Base-by-base conservation (phyloP, 2,329 filamentous ascomycete species). In the Talaromyces albobiverticillius region DNA sequence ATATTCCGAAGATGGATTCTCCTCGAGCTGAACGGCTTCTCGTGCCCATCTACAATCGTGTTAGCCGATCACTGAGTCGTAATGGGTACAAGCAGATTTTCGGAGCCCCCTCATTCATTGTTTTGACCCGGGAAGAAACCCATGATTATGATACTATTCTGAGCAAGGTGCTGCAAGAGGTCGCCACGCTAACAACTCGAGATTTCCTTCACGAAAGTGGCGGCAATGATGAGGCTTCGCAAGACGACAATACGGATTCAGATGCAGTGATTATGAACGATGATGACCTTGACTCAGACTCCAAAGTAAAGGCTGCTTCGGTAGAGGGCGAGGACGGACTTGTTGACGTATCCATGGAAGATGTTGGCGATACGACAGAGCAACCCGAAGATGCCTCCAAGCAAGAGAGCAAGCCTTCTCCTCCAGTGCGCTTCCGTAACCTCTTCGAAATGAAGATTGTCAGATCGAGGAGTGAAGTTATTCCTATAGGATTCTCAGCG, bases 301-400 rank as follows among this genome's bases (percentile, higher is more conserved):
- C 82, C 20, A 88, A 87, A 65, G 80, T 96, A 45, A 82, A 87
- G 55, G 87, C 90, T 42, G 82, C 84, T 25, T 96, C 92, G 3
- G 82, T 95, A 2, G 87, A 92, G 67, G 89, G 90, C 9, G 93
- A 96, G 68, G 92, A 96, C 57, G 90, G 90, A 57, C 84, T 96
- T 64, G 89, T 97, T 5, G 89, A 96, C 66, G 86, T 99, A 14
- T 89, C 88, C 0, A 92, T 96, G 86, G 85, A 84, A 51, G 87
- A 90, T 62, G 75, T 76, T 2, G 66, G 66, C 14, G 75, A 79
- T 54, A 43, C 55, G 42, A 38, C 57, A 20, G 25, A 20, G 8
- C 60, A 62, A 42, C 57, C 60, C 11, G 54, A 58, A 9, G 57
- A 55, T 5, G 26, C 57, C 4, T 43, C 57, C 3, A 58, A 63